Evolutionary conservation across 1,284 basidiomycete genomes (phyloP).

Genomic region (Leccinum pachyderme): DNA sequence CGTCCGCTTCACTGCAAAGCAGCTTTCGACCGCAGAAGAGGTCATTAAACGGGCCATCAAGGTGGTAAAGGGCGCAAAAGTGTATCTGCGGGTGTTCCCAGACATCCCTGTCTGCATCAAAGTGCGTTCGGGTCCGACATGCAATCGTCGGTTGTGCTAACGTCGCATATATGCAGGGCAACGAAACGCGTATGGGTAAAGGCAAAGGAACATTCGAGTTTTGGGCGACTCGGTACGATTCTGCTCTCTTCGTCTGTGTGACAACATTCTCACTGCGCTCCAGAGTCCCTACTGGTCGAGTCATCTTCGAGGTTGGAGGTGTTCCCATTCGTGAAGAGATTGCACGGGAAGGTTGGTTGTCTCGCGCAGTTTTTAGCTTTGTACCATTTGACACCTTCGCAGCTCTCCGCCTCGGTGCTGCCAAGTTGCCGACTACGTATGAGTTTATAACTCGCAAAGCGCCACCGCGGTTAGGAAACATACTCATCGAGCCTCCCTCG

Average conservation of each 20-base stretch:
- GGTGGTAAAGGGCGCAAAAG: slow-evolving; percentile 85
- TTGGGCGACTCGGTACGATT: slow-evolving; percentile 87
- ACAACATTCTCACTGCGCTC: neutral
- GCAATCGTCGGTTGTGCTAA: slow-evolving; percentile 2
- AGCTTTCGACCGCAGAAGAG: slow-evolving; percentile 84
- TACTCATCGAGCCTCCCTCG: slow-evolving; percentile 48
- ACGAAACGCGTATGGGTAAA: slow-evolving; percentile 99
- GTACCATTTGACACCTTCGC: slow-evolving; percentile 5
- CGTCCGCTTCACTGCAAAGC: slow-evolving; percentile 86
- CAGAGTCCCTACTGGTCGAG: slow-evolving; percentile 88
- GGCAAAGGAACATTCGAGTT: slow-evolving; percentile 98
- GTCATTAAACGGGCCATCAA: slow-evolving; percentile 92
- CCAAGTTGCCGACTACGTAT: slow-evolving; percentile 85
- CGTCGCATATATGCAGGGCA: slow-evolving; percentile 59
- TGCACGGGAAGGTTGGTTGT: slow-evolving; percentile 76
- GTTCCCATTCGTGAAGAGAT: slow-evolving; percentile 89
- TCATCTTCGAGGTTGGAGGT: slow-evolving; percentile 95
- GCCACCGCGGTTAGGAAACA: slow-evolving; percentile 77
- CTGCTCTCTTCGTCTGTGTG: neutral
- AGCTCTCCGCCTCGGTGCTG: slow-evolving; percentile 90
- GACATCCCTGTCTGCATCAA: slow-evolving; percentile 98
- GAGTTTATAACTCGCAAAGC: slow-evolving; percentile 81
- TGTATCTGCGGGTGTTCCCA: slow-evolving; percentile 91
- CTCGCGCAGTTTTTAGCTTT: neutral
- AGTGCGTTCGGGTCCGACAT: slow-evolving; percentile 41